Evolutionary conservation across 371 early-diverging fungal genomes (phyloP).

Genomic region (Entomophthora muscae): DNA sequence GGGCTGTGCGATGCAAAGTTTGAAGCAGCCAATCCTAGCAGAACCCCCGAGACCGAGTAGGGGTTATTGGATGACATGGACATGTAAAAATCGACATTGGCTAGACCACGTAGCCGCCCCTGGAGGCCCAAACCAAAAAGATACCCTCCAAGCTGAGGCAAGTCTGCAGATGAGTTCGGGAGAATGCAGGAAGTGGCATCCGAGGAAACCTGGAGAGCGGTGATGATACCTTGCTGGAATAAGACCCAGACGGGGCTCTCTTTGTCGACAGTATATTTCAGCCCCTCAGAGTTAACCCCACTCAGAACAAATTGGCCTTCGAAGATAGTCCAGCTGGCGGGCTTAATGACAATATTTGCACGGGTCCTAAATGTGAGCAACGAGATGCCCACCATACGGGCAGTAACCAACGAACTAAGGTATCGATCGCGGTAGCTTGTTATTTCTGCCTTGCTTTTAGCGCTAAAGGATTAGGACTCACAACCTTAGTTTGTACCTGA

Average conservation of each 20-base stretch:
- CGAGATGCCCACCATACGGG: neutral
- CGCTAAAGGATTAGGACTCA: no score
- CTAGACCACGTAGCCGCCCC: neutral
- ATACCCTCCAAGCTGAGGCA: neutral
- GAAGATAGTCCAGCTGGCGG: neutral
- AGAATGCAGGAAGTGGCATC: neutral
- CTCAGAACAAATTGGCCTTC: neutral
- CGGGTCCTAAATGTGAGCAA: neutral
- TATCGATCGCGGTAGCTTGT: neutral
- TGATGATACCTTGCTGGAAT: neutral
- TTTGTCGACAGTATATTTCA: neutral
- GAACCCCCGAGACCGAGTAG: neutral
- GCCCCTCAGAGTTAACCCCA: neutral
- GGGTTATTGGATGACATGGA: neutral
- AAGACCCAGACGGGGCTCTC: neutral
- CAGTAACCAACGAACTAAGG: neutral
- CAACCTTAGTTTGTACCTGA: no score
- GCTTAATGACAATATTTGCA: neutral
- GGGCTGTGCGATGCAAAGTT: neutral
- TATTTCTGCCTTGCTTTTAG: no score
- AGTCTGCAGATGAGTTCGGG: neutral
- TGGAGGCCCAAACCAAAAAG: neutral
- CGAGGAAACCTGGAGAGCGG: neutral
- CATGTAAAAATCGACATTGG: neutral
- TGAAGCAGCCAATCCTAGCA: neutral